Conservation (phyloP, 176 grass and related monocot genomes). For the Musa acuminata region DNA sequence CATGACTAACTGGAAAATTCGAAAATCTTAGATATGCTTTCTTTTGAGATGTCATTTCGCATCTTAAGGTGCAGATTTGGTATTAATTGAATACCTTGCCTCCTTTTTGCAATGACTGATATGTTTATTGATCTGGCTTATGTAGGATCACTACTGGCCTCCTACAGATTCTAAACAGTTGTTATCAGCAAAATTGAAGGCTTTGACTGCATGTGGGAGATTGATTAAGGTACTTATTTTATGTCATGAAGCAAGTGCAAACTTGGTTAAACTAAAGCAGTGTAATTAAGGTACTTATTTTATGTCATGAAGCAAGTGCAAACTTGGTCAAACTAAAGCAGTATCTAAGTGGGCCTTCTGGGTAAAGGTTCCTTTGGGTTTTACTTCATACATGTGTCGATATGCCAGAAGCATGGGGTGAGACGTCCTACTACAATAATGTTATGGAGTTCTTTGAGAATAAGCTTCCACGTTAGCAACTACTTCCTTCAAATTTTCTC, state of each 20-base stretch:
- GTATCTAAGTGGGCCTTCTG: too few species aligned
- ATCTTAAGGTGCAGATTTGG: neutral
- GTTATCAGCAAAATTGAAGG: conserved; percentile 66
- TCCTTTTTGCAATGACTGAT: neutral
- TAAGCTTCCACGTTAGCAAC: too few species aligned
- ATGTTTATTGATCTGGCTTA: neutral
- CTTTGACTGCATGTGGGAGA: conserved; percentile 51
- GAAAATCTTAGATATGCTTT: too few species aligned
- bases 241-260: neutral
- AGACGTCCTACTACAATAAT: too few species aligned
- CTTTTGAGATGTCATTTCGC: neutral
- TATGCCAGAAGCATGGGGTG: too few species aligned
- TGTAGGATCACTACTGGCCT: conserved; percentile 65
- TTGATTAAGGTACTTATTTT: conserved; percentile 57
- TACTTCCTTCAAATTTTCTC: neutral
- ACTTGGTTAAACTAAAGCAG: too few species aligned
- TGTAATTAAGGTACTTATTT: neutral
- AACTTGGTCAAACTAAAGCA: too few species aligned
- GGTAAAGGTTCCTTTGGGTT: too few species aligned
- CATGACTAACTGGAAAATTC: too few species aligned
- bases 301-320: neutral
- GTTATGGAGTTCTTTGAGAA: too few species aligned
- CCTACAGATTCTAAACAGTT: conserved; percentile 70
- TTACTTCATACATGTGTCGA: too few species aligned
- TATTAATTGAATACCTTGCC: neutral